Conservation (phyloP, 805 yeast genomes). For the Teunomyces cretensis region DNA sequence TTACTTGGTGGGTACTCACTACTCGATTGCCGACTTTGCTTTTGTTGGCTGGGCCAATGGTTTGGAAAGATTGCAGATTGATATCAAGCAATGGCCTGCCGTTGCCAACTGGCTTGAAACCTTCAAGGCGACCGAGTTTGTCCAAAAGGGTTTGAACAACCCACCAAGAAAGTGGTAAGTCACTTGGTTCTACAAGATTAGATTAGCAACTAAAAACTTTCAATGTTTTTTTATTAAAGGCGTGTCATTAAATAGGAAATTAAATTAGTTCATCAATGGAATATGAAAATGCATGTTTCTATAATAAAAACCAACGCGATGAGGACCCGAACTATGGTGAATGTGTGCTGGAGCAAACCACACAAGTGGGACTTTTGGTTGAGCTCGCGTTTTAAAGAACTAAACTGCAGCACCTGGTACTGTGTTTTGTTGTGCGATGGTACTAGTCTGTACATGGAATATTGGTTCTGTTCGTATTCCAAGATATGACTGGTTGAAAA, state of each 20-base stretch:
- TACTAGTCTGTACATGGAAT: not conserved
- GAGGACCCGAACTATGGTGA: not conserved
- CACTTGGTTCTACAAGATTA: too few species aligned
- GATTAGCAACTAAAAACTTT: too few species aligned
- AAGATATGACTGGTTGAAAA: not conserved
- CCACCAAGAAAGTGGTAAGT: constrained; percentile 5
- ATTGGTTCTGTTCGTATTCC: not conserved
- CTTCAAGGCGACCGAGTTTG: constrained; percentile 22
- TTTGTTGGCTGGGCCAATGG: constrained; percentile 45
- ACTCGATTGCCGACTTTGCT: constrained; percentile 59
- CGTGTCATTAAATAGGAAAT: not conserved
- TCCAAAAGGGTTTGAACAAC: constrained; percentile 28
- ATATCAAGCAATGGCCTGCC: constrained; percentile 38
- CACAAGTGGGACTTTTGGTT: not conserved
- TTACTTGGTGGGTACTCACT: constrained; percentile 58
- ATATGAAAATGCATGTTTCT: not conserved
- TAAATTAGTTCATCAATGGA: not conserved
- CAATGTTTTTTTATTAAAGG: too few species aligned
- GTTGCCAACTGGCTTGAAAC: constrained; percentile 43
- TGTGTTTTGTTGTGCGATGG: not conserved
- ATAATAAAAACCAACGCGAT: not conserved
- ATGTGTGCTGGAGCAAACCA: not conserved
- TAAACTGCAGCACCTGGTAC: constrained; percentile 1
- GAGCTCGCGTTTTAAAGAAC: not conserved
- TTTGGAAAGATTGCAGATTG: constrained; percentile 22